phyloP scores from a whole-genome alignment of 305 asterid species.

The Fraxinus paxiana region DNA sequence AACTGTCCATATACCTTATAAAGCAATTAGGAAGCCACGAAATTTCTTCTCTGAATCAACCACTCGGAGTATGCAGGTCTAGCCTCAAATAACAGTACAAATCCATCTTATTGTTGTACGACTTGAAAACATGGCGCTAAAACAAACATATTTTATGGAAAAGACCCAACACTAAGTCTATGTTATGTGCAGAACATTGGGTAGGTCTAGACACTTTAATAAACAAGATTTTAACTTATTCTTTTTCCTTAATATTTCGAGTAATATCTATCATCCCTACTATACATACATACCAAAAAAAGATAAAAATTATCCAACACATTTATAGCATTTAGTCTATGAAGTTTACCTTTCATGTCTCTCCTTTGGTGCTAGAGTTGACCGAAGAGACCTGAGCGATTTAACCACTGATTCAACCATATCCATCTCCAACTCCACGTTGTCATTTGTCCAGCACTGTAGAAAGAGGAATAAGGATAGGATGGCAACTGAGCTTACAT shows the following conservation, averaged over 20 bases:
- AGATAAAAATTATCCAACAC: background rate
- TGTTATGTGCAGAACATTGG: background rate
- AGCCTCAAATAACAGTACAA: background rate
- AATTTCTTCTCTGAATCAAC: background rate
- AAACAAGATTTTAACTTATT: background rate
- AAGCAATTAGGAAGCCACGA: background rate
- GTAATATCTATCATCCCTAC: background rate
- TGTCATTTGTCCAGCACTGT: slow-evolving; percentile 75
- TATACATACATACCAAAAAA: background rate
- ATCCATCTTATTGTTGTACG: background rate
- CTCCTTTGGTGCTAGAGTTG: slow-evolving; percentile 66
- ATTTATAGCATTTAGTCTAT: background rate
- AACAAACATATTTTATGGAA: background rate
- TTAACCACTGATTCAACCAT: slow-evolving; percentile 58
- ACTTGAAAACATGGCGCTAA: background rate
- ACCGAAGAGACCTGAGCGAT: slow-evolving; percentile 67
- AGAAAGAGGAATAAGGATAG: slow-evolving; percentile 6
- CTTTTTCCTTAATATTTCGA: background rate
- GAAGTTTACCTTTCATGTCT: slow-evolving; percentile 55
- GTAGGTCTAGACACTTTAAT: background rate
- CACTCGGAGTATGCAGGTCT: background rate
- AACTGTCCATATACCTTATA: background rate
- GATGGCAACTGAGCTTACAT: background rate
- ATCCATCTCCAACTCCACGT: slow-evolving; percentile 71
- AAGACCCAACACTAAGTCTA: background rate